phyloP scores from a whole-genome alignment of 805 yeast genomes.

The Spathaspora sp. region DNA sequence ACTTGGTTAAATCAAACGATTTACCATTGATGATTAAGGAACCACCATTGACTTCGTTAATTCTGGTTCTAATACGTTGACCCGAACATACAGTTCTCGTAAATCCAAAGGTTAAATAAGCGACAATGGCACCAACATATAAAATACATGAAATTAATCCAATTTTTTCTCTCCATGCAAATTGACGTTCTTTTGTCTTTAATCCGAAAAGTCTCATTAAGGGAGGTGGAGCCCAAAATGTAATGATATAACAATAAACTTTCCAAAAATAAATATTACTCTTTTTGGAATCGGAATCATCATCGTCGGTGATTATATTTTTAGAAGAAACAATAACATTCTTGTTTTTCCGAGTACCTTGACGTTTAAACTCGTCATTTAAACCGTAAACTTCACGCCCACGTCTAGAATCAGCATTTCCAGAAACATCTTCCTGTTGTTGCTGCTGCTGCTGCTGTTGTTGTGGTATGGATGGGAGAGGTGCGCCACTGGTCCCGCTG shows the following conservation, averaged over 20 bases:
- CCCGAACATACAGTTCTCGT: slow-evolving; percentile 73
- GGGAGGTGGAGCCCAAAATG: slow-evolving; percentile 91
- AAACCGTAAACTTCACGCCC: slow-evolving; percentile 52
- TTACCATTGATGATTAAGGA: slow-evolving; percentile 78
- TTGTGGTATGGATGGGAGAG: background rate
- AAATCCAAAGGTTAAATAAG: slow-evolving; percentile 88
- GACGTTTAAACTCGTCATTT: slow-evolving; percentile 51
- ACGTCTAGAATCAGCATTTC: slow-evolving; percentile 4
- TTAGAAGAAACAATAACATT: slow-evolving; percentile 17
- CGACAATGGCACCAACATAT: slow-evolving; percentile 72
- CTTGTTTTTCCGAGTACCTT: slow-evolving; percentile 9
- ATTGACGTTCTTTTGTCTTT: slow-evolving; percentile 74
- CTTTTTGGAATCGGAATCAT: slow-evolving; percentile 11
- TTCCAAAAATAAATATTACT: slow-evolving; percentile 61
- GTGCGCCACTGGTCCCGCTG: background rate
- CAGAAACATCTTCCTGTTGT: background rate
- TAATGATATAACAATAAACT: slow-evolving; percentile 70
- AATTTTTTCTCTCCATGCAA: slow-evolving; percentile 96
- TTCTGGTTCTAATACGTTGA: slow-evolving; percentile 46
- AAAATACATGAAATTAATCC: slow-evolving; percentile 76
- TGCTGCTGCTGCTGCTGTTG: background rate
- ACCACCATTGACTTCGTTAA: slow-evolving; percentile 56
- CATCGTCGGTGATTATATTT: slow-evolving; percentile 6
- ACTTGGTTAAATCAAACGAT: slow-evolving; percentile 65
- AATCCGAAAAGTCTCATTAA: slow-evolving; percentile 70